Evolutionary conservation across 1,284 basidiomycete species (phyloP).

Genomic region (Golubevia sp.): DNA sequence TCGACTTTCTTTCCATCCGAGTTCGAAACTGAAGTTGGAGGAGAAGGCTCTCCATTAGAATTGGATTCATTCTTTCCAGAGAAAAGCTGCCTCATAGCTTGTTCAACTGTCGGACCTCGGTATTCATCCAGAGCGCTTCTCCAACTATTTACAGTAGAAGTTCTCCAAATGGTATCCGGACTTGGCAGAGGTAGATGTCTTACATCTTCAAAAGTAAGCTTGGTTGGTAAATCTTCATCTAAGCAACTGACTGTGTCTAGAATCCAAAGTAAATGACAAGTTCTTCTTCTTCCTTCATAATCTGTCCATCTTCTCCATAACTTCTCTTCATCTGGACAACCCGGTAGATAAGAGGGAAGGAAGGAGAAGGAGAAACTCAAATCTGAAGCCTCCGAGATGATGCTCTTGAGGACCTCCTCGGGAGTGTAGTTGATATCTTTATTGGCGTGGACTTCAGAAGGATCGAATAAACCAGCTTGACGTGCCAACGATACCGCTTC

Average conservation of each 20-base stretch:
- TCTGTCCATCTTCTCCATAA: conserved; percentile 47
- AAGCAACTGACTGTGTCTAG: conserved; percentile 41
- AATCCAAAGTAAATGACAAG: conserved; percentile 31
- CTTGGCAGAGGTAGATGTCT: conserved; percentile 38
- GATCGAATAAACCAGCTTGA: conserved; percentile 40
- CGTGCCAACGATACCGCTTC: conserved; percentile 33
- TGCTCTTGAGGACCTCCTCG: conserved; percentile 22
- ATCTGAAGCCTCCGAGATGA: conserved; percentile 23
- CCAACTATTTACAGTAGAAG: conserved; percentile 28
- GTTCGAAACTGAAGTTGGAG: background rate
- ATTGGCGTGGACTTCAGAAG: conserved; percentile 21
- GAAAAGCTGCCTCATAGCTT: conserved; percentile 31
- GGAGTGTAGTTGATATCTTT: conserved; percentile 16
- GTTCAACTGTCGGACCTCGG: conserved; percentile 28
- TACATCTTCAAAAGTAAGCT: conserved; percentile 29
- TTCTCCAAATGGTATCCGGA: conserved; percentile 37
- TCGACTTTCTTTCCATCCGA: too few relatives aligned
- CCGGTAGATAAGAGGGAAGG: conserved; percentile 18
- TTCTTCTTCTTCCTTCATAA: conserved; percentile 36
- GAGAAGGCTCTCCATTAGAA: background rate
- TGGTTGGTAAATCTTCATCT: conserved; percentile 29
- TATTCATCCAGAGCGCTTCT: conserved; percentile 17
- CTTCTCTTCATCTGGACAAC: conserved; percentile 26
- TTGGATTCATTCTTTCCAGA: conserved; percentile 9
- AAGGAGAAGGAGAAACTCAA: conserved; percentile 29